Evolutionary conservation across 176 grass and related monocot genomes (phyloP).

Genomic region (Urochloa ruziziensis): DNA sequence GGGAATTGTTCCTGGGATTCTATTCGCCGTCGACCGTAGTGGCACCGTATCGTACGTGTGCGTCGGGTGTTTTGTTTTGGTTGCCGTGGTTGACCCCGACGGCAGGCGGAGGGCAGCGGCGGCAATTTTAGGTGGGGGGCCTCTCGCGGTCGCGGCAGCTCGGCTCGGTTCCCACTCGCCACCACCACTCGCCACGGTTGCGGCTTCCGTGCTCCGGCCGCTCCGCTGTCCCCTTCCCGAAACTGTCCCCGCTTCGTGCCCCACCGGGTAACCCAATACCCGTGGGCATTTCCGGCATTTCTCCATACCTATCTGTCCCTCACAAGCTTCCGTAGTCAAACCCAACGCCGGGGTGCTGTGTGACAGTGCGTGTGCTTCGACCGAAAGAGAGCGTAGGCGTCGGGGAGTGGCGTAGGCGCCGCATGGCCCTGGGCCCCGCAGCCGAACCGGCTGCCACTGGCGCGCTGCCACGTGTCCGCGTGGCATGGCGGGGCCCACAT

Average conservation of each 20-base stretch:
- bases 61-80: neutral
- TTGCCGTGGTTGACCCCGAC: slow-evolving; percentile 21
- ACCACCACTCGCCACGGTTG: neutral
- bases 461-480: neutral
- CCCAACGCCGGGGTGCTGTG: neutral
- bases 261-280: neutral
- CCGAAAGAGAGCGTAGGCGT: neutral
- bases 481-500: too few relatives aligned
- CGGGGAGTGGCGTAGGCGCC: neutral
- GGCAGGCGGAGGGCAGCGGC: neutral
- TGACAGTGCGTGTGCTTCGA: too few relatives aligned
- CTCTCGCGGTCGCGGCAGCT: neutral
- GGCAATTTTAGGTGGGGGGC: slow-evolving; percentile 25
- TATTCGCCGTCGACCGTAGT: neutral
- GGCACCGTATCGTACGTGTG: neutral
- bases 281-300: slow-evolving; percentile 3
- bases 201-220: neutral
- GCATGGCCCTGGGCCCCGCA: neutral
- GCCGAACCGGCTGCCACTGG: too few relatives aligned
- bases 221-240: neutral
- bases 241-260: neutral
- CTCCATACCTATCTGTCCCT: neutral
- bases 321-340: neutral
- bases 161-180: neutral
- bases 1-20: neutral